These are phyloP conservation scores for Fusarium sambucinum DNA, from an alignment of 2,329 filamentous ascomycete genomes.

Conservation along the genomic window DNA sequence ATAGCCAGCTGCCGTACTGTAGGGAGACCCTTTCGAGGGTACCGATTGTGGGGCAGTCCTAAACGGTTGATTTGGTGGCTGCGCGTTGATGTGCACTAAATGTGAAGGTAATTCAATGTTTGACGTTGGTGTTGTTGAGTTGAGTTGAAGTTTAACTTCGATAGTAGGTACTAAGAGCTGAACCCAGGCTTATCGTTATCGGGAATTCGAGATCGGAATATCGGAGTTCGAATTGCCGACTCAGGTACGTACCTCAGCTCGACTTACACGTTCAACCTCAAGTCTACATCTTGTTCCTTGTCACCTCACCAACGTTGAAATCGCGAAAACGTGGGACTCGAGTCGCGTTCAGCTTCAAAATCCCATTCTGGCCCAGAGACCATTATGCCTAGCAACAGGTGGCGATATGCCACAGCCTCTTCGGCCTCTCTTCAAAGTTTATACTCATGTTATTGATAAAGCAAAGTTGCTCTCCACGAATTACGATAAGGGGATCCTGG, in stretches of 20 bases:
- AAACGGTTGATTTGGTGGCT: neutral
- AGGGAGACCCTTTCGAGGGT: neutral
- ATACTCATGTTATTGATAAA: neutral
- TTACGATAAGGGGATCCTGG: neutral
- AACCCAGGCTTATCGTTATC: slow-evolving; percentile 40
- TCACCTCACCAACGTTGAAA: neutral
- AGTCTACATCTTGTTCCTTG: neutral
- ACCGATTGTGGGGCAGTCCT: too few relatives aligned
- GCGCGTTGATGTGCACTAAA: slow-evolving; percentile 7
- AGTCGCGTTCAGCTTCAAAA: fast-evolving
- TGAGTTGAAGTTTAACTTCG: neutral
- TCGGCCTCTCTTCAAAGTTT: slow-evolving; percentile 6
- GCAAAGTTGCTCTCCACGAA: slow-evolving; percentile 9
- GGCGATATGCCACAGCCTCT: neutral
- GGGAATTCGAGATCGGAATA: slow-evolving; percentile 21
- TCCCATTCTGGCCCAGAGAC: too few relatives aligned
- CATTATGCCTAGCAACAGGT: neutral
- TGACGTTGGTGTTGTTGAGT: slow-evolving; percentile 4
- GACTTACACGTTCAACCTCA: slow-evolving; percentile 8
- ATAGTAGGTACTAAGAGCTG: slow-evolving; percentile 23
- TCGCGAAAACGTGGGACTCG: neutral
- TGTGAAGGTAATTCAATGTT: neutral
- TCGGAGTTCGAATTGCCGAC: slow-evolving; percentile 35
- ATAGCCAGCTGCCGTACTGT: slow-evolving; percentile 13
- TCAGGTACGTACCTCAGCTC: neutral